phyloP scores from a whole-genome alignment of 352 stramenopile genomes.

The Phytophthora tubulina region DNA sequence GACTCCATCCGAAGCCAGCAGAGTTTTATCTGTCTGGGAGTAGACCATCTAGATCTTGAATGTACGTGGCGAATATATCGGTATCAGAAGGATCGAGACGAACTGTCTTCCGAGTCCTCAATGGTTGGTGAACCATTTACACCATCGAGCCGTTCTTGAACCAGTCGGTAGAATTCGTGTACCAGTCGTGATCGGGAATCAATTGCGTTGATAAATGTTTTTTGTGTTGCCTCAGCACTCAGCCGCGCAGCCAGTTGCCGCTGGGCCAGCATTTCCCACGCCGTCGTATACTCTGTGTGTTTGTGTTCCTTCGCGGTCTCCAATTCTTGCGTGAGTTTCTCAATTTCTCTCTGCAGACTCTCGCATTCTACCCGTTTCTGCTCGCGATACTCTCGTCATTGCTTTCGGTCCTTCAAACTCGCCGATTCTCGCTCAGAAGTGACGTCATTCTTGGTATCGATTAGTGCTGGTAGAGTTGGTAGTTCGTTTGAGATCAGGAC shows the following conservation, averaged over 20 bases:
- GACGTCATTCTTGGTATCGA: neutral
- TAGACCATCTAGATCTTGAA: neutral
- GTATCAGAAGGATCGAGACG: neutral
- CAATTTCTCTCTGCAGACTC: neutral
- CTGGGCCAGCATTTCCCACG: neutral
- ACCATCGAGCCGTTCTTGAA: neutral
- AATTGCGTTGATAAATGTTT: neutral
- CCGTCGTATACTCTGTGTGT: neutral
- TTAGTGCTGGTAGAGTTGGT: neutral
- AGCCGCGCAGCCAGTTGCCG: neutral
- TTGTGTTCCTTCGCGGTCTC: neutral
- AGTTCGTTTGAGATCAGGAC: neutral
- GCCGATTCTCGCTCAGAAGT: neutral
- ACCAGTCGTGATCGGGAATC: neutral
- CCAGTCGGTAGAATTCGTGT: neutral
- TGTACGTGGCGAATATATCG: neutral
- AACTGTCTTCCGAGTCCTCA: neutral
- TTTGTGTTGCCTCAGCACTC: neutral
- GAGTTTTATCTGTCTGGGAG: neutral
- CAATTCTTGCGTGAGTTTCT: neutral
- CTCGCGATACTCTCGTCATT: neutral
- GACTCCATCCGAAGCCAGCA: neutral
- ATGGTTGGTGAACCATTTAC: neutral
- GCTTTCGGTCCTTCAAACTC: neutral
- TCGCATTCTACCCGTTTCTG: neutral